phyloP scores from a whole-genome alignment of 306 rosid species.

The Lagenaria siceraria region DNA sequence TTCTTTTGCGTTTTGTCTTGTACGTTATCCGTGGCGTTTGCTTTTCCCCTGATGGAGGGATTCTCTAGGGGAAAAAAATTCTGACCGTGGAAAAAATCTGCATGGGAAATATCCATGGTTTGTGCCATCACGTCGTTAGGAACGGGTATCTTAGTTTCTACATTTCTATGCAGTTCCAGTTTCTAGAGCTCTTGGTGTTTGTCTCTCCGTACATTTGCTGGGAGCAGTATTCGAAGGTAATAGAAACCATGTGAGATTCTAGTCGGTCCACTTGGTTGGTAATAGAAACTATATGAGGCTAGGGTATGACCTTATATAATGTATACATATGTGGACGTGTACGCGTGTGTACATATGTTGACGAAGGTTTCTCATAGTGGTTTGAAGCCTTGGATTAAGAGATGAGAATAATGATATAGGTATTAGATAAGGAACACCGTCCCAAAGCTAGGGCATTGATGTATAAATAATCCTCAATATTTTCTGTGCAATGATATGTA shows the following conservation, averaged over 20 bases:
- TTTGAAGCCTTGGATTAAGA: neutral
- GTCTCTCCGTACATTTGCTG: neutral
- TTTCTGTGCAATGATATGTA: neutral
- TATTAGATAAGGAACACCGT: neutral
- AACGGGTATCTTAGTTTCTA: neutral
- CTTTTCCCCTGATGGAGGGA: neutral
- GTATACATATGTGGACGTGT: neutral
- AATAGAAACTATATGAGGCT: neutral
- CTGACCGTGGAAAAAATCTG: neutral
- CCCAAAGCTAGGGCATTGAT: neutral
- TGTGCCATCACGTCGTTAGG: neutral
- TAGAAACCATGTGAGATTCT: neutral
- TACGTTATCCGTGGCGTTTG: neutral
- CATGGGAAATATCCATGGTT: neutral
- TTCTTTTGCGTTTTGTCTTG: neutral
- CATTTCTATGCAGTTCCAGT: neutral
- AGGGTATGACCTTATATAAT: neutral
- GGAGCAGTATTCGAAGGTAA: neutral
- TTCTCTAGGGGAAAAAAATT: neutral
- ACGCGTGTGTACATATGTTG: neutral
- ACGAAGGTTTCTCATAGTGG: neutral
- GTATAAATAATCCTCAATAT: neutral
- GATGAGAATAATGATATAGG: neutral
- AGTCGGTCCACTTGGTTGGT: neutral
- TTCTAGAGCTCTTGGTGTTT: neutral